Evolutionary conservation across 2,329 filamentous ascomycete species (phyloP).

Genomic region (Clarireedia sp.): DNA sequence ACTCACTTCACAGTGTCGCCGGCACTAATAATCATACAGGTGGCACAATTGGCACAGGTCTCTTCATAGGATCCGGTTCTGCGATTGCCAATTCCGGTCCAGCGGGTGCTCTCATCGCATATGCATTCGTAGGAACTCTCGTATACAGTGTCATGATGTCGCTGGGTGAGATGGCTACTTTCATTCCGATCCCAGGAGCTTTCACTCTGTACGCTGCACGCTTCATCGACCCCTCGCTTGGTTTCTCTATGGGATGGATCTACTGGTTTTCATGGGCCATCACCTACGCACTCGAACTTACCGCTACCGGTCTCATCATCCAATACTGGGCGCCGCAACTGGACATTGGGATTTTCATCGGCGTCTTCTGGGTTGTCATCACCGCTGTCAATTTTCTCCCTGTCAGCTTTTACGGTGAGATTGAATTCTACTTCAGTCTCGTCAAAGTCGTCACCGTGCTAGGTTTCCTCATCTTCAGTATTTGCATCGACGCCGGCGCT

Average conservation of each 20-base stretch:
- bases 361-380: constrained; percentile 65
- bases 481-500: constrained; percentile 66
- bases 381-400: constrained; percentile 63
- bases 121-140: constrained; percentile 60
- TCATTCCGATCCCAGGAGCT: constrained; percentile 67
- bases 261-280: constrained; percentile 76
- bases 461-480: constrained; percentile 69
- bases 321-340: constrained; percentile 61
- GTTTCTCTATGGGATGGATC: constrained; percentile 74
- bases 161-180: constrained; percentile 67
- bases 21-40: constrained; percentile 21
- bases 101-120: constrained; percentile 58
- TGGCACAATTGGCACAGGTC: constrained; percentile 64
- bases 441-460: constrained; percentile 71
- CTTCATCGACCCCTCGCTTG: constrained; percentile 64
- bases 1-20: constrained; percentile 13
- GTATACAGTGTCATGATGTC: constrained; percentile 69
- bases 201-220: constrained; percentile 71
- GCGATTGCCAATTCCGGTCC: constrained; percentile 58
- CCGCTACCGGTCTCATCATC: constrained; percentile 64
- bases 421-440: constrained; percentile 71
- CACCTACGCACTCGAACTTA: constrained; percentile 66
- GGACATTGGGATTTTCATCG: constrained; percentile 64
- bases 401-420: constrained; percentile 64
- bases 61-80: constrained; percentile 61